A percentile compares a stretch with the other conserved stretches of the same genome.
phyloP scores from a whole-genome alignment of 768 basidiomycete species.

The Tylopilus rubrobrunneus region DNA sequence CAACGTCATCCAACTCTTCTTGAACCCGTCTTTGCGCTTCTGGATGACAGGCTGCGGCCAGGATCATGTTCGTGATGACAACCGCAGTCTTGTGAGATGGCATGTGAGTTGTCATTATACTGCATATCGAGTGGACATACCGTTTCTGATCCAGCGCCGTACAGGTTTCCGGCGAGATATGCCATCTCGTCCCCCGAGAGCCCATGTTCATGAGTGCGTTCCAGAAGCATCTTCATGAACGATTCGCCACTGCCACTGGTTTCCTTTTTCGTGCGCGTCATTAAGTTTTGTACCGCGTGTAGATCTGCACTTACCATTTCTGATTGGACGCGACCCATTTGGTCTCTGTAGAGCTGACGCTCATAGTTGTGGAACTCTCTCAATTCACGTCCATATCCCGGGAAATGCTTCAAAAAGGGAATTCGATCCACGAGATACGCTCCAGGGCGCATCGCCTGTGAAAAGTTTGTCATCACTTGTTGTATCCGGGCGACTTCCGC shows the following conservation, averaged over 20 bases:
- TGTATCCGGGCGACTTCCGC: neutral
- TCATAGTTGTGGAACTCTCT: neutral
- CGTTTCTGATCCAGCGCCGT: constrained; percentile 49
- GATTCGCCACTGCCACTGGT: constrained; percentile 10
- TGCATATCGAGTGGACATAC: neutral
- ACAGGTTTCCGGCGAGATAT: constrained; percentile 56
- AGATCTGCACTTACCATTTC: neutral
- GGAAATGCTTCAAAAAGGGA: neutral
- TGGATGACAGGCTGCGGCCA: too few relatives aligned
- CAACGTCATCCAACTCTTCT: too few relatives aligned
- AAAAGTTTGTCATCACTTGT: neutral
- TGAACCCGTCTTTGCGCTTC: too few relatives aligned
- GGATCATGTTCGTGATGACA: too few relatives aligned
- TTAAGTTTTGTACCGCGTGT: neutral
- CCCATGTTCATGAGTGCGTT: constrained; percentile 42
- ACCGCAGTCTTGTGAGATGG: too few relatives aligned
- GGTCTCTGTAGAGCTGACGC: neutral
- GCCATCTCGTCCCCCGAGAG: constrained; percentile 51
- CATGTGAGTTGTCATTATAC: too few relatives aligned
- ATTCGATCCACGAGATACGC: neutral
- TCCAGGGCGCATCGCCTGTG: too few relatives aligned
- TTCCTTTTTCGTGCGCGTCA: neutral
- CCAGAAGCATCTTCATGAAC: constrained; percentile 51
- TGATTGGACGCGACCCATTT: neutral
- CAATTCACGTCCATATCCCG: neutral